Conservation (phyloP, 2,329 filamentous ascomycete species). For the Colletotrichum ledebouriae region DNA sequence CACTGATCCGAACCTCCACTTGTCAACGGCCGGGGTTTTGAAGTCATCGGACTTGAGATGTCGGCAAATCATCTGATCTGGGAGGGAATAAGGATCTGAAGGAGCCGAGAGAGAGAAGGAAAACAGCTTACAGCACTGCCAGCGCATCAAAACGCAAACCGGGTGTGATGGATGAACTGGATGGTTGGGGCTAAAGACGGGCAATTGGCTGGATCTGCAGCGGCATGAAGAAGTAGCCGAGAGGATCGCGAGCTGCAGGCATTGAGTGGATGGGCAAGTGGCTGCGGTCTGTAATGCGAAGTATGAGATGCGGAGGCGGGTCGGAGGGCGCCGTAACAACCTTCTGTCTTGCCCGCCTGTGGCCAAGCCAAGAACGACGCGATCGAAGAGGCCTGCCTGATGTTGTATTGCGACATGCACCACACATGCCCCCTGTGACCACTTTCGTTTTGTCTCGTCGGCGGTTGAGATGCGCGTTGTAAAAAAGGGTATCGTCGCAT, state of each 20-base stretch:
- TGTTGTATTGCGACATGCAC: slow-evolving; percentile 1
- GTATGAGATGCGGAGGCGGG: slow-evolving; percentile 22
- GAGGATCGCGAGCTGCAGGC: slow-evolving; percentile 23
- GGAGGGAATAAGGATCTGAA: slow-evolving; percentile 2
- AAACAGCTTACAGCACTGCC: slow-evolving; percentile 14
- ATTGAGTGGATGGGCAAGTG: slow-evolving; percentile 26
- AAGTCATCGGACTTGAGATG: slow-evolving; percentile 20
- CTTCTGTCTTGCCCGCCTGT: background rate
- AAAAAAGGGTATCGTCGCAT: slow-evolving; percentile 11
- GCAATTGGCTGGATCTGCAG: slow-evolving; percentile 36
- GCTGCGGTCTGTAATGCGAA: background rate
- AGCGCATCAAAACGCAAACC: slow-evolving; percentile 32
- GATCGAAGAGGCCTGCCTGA: no score
- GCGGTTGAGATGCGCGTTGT: background rate
- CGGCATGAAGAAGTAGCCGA: slow-evolving; percentile 28
- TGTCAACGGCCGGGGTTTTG: background rate
- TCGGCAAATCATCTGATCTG: slow-evolving; percentile 22
- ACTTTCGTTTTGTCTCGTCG: background rate
- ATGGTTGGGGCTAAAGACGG: slow-evolving; percentile 31
- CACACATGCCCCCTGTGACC: background rate
- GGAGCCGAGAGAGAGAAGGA: background rate
- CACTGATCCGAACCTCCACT: slow-evolving; percentile 3
- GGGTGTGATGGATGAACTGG: background rate
- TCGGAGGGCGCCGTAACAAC: background rate
- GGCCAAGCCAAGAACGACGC: background rate